phyloP scores from a whole-genome alignment of 495 filamentous ascomycete species.

The Penicillium ochrochloron region DNA sequence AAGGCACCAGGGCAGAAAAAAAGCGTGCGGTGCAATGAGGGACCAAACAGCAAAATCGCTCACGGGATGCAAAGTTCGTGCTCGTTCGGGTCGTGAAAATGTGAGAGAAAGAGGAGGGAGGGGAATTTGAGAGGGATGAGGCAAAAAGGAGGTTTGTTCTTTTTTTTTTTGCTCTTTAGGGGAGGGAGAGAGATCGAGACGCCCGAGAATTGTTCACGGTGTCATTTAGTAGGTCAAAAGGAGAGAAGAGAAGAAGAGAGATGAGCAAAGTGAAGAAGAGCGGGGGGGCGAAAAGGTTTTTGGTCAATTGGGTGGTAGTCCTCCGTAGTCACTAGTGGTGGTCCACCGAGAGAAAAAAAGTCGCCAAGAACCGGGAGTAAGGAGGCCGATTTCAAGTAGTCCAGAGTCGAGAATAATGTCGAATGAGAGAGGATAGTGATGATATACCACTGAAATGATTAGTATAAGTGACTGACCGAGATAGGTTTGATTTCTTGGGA shows the following conservation, averaged over 20 bases:
- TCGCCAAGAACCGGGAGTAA: slow-evolving; percentile 36
- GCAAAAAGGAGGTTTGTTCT: slow-evolving; percentile 4
- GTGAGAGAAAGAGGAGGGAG: slow-evolving; percentile 22
- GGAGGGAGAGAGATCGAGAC: background rate
- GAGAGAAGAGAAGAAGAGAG: background rate
- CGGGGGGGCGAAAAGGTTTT: slow-evolving; percentile 25
- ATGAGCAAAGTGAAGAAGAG: background rate
- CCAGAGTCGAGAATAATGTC: background rate
- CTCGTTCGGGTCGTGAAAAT: slow-evolving; percentile 27
- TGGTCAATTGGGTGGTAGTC: slow-evolving; percentile 19
- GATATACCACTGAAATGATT: background rate
- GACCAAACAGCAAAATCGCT: slow-evolving; percentile 29
- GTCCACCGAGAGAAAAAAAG: background rate
- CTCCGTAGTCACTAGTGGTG: background rate
- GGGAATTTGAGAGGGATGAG: slow-evolving; percentile 15
- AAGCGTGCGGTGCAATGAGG: slow-evolving; percentile 9
- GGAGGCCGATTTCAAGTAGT: slow-evolving; percentile 13
- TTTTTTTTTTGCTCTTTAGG: slow-evolving; percentile 7
- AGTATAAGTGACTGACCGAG: background rate
- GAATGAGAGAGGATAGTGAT: background rate
- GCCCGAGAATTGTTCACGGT: slow-evolving; percentile 2
- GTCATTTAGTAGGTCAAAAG: background rate
- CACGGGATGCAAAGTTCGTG: slow-evolving; percentile 32
- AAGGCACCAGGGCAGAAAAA: slow-evolving; percentile 17
- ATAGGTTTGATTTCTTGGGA: background rate